These are phyloP conservation scores for Rhodotorula sp. DNA, from an alignment of 1,284 basidiomycete species.

Conservation along the genomic window DNA sequence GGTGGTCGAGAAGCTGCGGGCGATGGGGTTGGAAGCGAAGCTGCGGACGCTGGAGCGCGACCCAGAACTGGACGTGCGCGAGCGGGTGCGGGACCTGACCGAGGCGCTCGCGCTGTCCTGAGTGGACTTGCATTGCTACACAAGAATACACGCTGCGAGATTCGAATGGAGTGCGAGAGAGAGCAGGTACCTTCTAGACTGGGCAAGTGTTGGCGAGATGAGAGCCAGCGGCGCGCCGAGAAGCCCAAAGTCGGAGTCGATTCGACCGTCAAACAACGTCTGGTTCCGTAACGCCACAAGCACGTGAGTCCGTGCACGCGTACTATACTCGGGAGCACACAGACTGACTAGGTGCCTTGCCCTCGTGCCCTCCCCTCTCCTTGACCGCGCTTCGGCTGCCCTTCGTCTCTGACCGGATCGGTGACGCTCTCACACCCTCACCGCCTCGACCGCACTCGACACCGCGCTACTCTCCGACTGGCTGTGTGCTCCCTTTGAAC, in stretches of 20 bases:
- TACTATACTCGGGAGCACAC: no score
- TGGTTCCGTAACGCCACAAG: no score
- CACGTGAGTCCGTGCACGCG: no score
- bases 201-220: no score
- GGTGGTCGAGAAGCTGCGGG: conserved; percentile 36
- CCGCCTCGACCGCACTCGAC: not conserved
- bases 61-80: conserved; percentile 40
- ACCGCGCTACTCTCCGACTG: no score
- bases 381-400: not conserved
- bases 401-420: not conserved
- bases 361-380: not conserved
- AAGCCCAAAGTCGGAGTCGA: no score
- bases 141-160: no score
- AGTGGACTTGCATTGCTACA: not conserved
- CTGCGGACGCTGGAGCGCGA: conserved; percentile 40
- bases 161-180: no score
- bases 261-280: no score
- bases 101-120: conserved; percentile 20
- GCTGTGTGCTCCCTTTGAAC: not conserved
- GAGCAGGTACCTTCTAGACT: no score
- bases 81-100: conserved; percentile 42
- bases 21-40: conserved; percentile 38
- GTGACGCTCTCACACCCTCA: not conserved
- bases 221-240: no score
- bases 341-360: not conserved